phyloP scores from a whole-genome alignment of 371 early-diverging fungal species.

The Dinochytrium kinnereticum region DNA sequence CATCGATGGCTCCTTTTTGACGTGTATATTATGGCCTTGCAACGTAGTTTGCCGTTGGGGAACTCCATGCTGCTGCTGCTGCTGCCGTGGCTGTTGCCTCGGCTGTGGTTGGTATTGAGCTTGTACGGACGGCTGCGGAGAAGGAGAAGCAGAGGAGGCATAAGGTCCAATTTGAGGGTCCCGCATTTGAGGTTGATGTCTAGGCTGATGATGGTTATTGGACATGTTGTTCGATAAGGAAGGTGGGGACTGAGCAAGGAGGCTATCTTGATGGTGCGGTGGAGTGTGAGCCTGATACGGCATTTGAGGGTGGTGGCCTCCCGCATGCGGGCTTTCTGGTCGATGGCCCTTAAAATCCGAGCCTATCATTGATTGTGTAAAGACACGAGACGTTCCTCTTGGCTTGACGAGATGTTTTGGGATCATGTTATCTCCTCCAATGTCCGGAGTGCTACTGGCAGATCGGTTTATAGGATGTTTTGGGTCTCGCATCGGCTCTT shows the following conservation, averaged over 20 bases:
- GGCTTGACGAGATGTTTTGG: constrained; percentile 14
- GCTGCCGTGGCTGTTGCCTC: not conserved
- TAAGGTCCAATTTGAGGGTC: not conserved
- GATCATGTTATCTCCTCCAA: not conserved
- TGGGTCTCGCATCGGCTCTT: not conserved
- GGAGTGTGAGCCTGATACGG: not conserved
- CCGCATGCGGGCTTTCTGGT: not conserved
- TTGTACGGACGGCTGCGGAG: no score
- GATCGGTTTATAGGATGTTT: not conserved
- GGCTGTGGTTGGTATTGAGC: constrained; percentile 5
- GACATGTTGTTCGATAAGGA: not conserved
- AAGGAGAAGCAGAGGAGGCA: no score
- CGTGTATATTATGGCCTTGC: not conserved
- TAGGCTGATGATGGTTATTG: not conserved
- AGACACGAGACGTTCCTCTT: constrained; percentile 5
- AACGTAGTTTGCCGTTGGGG: constrained; percentile 7
- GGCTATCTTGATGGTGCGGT: not conserved
- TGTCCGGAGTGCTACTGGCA: not conserved
- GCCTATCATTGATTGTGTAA: constrained; percentile 16
- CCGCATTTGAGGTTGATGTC: constrained; percentile 2
- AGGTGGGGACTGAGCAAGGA: not conserved
- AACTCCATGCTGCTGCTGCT: not conserved
- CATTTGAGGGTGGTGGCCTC: not conserved
- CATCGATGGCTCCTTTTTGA: constrained; percentile 10
- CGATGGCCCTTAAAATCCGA: not conserved